Evolutionary conservation across 441 rosid species (phyloP), one percentile per base, ranked within the genome.

Genomic region (Bruguiera hainesii): DNA sequence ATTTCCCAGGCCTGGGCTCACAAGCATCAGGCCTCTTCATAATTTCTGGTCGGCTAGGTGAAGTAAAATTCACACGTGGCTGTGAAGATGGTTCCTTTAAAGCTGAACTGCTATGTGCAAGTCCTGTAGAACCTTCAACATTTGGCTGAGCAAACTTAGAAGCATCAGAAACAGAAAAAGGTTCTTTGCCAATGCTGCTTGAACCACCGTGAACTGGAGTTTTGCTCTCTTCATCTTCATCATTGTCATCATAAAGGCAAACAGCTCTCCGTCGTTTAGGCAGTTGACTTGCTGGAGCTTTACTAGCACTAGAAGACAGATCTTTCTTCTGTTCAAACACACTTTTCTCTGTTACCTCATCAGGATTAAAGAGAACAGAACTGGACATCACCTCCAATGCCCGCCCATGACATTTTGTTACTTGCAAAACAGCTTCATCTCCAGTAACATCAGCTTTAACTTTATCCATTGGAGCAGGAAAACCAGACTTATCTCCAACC

Each of bases 171-270:
- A 60, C 78, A 71, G 67, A 69, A 26, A 80, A 60, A 71, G 83
- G 73, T 64, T 61, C 76, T 71, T 74, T 80, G 55, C 73, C 74
- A 78, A 60, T 80, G 72, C 57, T 74, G 39, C 71, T 66, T 59
- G 83, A 76, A 67, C 82, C 87, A 76, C 85, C 93, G 76, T 93
- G 98, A 76, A 96, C 81, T 56, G 99, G 99, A 81, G 99, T 93
- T 85, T 88, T 96, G 30, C 96, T 96, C 66, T 79, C 76, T 63
- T 84, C 98, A 39, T 88, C 91, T 48, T 87, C 89, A 49, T 79
- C 92, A 10, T 92, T 86, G 42, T 84, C 94, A 35, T 89, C 97
- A 60, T 66, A 82, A 51, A 93, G 83, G 79, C 97, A 74, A 75
- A 96, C 97, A 65, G 95, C 96, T 83, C 98, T 87, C 35, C 99